Evolutionary conservation across 306 rosid species (phyloP).

Genomic region (Cajanus cajan): DNA sequence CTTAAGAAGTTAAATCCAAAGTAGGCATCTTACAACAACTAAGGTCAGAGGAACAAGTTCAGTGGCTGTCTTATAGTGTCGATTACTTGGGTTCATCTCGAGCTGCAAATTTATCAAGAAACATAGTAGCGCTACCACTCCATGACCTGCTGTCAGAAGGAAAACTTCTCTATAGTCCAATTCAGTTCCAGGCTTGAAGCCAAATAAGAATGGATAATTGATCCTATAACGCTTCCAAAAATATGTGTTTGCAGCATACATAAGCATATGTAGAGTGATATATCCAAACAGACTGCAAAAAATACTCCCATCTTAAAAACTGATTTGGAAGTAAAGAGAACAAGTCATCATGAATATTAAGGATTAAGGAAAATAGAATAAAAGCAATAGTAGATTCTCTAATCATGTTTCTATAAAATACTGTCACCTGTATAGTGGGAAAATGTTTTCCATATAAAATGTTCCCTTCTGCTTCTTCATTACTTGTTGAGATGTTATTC

Average conservation of each 20-base stretch:
- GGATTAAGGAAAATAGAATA: not conserved
- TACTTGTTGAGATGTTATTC: constrained; percentile 38
- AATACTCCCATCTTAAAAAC: constrained; percentile 25
- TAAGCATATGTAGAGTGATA: constrained; percentile 62
- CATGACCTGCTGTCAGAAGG: constrained; percentile 68
- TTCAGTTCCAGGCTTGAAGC: constrained; percentile 70
- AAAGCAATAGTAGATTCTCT: not conserved
- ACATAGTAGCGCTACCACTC: constrained; percentile 59
- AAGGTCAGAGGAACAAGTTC: constrained; percentile 70
- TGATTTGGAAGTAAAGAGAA: not conserved
- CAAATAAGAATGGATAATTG: constrained; percentile 77
- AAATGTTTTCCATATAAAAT: constrained; percentile 60
- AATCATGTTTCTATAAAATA: not conserved
- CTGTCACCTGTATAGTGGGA: constrained; percentile 67
- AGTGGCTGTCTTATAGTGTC: constrained; percentile 41
- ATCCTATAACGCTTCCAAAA: constrained; percentile 67
- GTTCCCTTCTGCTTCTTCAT: constrained; percentile 42
- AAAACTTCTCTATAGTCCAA: constrained; percentile 54
- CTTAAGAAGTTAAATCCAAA: not conserved
- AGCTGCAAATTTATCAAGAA: constrained; percentile 67
- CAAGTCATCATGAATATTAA: not conserved
- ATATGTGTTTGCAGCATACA: constrained; percentile 63
- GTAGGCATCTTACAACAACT: constrained; percentile 47
- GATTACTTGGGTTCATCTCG: constrained; percentile 45
- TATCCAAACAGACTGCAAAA: constrained; percentile 69